A percentile compares a stretch with the other conserved stretches of the same genome.
phyloP scores from a whole-genome alignment of 2,329 filamentous ascomycete species.

The Penicillium paneum region DNA sequence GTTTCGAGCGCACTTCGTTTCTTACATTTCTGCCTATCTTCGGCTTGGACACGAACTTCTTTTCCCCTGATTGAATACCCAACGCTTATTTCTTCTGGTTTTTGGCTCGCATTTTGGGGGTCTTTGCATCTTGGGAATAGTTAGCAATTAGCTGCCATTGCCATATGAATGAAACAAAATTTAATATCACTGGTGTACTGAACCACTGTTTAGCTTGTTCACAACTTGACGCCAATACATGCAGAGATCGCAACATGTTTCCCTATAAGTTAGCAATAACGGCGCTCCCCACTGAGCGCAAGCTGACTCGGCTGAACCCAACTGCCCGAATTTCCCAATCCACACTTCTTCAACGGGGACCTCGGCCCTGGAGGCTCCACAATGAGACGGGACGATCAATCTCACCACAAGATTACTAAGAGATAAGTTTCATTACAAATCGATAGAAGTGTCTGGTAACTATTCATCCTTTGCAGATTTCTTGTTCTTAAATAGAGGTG shows the following conservation, averaged over 20 bases:
- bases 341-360: background rate
- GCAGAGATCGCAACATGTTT: background rate
- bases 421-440: background rate
- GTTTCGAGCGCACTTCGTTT: constrained; percentile 18
- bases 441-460: background rate
- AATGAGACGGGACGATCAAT: constrained; percentile 9
- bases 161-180: constrained; percentile 9
- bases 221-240: too few relatives aligned
- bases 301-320: background rate
- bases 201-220: background rate
- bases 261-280: background rate
- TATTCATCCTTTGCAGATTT: background rate
- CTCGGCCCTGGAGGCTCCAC: background rate
- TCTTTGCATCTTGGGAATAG: constrained; percentile 9
- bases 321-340: background rate
- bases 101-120: background rate
- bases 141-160: background rate
- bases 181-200: too few relatives aligned
- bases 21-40: constrained; percentile 1
- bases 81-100: background rate
- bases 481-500: background rate
- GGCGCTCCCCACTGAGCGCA: too few relatives aligned
- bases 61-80: constrained; percentile 9
- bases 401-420: constrained; percentile 15
- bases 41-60: constrained; percentile 3